Percentiles rank a stretch among this genome's conserved stretches.
Conservation (phyloP, 345 rosid genomes). For the Citrus mangshanensis region DNA sequence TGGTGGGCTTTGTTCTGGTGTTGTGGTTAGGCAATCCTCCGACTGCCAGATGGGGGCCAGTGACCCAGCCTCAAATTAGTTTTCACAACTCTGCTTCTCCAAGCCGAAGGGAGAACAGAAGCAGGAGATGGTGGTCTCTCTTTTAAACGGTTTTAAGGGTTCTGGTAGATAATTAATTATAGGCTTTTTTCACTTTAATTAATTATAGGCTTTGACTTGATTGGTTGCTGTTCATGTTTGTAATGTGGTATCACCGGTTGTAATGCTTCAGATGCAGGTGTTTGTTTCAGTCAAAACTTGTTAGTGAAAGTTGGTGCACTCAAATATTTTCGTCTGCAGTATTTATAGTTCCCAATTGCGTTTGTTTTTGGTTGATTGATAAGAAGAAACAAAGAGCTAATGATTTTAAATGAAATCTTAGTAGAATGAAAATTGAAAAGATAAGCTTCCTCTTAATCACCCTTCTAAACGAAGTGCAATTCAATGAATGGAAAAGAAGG, state of each 20-base stretch:
- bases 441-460: background rate
- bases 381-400: background rate
- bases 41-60: conserved; percentile 31
- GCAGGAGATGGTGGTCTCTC: conserved; percentile 81
- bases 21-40: conserved; percentile 64
- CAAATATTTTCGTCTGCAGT: background rate
- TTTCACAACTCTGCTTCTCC: conserved; percentile 17
- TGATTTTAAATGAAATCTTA: background rate
- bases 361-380: background rate
- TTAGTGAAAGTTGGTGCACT: background rate
- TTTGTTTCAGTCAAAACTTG: background rate
- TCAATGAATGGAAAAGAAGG: background rate
- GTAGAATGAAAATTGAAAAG: background rate
- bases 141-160: conserved; percentile 28
- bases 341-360: background rate
- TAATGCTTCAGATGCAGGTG: background rate
- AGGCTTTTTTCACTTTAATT: background rate
- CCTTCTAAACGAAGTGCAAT: background rate
- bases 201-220: background rate
- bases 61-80: conserved; percentile 21
- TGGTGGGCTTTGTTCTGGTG: conserved; percentile 68
- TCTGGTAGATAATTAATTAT: background rate
- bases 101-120: conserved; percentile 48
- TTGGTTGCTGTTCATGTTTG: background rate
- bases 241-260: background rate